Percentiles rank a stretch among this genome's conserved stretches.
phyloP scores from a whole-genome alignment of 2,329 filamentous ascomycete species.

The Fusarium nygamai region DNA sequence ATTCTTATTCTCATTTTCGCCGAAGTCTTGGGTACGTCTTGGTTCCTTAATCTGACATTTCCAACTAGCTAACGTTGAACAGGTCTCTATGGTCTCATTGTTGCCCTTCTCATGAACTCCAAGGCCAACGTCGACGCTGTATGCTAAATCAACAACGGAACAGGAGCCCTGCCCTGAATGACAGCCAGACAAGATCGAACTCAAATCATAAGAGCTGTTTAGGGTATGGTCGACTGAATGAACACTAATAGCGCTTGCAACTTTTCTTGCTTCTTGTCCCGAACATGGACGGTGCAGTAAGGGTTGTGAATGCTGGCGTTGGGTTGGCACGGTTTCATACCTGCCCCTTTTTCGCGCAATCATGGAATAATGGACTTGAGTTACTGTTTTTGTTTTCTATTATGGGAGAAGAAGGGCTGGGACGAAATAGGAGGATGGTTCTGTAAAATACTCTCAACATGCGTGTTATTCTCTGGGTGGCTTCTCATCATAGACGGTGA shows the following conservation, averaged over 20 bases:
- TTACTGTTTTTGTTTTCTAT: slow-evolving; percentile 30
- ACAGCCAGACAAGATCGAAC: slow-evolving; percentile 51
- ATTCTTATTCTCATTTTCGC: slow-evolving; percentile 99
- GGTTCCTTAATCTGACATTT: background rate
- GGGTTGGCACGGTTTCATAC: slow-evolving; percentile 32
- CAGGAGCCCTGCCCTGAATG: slow-evolving; percentile 21
- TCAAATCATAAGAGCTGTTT: slow-evolving; percentile 43
- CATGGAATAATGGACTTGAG: slow-evolving; percentile 41
- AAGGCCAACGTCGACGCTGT: slow-evolving; percentile 74
- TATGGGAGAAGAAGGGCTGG: slow-evolving; percentile 36
- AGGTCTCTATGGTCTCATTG: slow-evolving; percentile 99
- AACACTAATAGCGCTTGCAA: slow-evolving; percentile 36
- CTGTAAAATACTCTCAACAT: slow-evolving; percentile 63
- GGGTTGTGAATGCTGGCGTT: slow-evolving; percentile 39
- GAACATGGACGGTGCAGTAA: slow-evolving; percentile 15
- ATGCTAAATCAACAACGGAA: slow-evolving; percentile 53
- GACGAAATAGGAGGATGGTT: slow-evolving; percentile 42
- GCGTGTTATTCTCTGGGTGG: slow-evolving; percentile 52
- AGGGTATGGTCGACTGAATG: slow-evolving; percentile 36
- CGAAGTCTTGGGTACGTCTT: slow-evolving; percentile 88
- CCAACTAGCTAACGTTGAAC: slow-evolving; percentile 36
- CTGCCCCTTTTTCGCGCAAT: slow-evolving; percentile 32
- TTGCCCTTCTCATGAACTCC: slow-evolving; percentile 99
- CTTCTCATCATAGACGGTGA: slow-evolving; percentile 60
- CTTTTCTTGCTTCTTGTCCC: slow-evolving; percentile 30